Evolutionary conservation across 1,284 basidiomycete genomes (phyloP), one percentile per base, ranked within the genome.

Genomic region (Puccinia polysora): DNA sequence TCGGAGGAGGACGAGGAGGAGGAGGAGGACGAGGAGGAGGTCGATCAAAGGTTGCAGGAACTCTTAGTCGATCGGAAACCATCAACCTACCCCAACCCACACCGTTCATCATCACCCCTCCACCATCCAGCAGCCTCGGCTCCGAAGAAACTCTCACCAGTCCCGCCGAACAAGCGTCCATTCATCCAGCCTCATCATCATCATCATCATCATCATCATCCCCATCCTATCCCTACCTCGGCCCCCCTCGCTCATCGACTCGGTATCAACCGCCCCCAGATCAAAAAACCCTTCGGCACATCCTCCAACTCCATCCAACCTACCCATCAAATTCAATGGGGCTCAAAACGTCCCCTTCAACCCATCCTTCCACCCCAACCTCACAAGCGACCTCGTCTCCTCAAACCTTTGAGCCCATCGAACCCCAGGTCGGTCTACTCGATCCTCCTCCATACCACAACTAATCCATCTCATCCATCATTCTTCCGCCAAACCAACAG

Each of bases 331-430:
- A 34, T 38, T 12, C 56, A 34, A 20, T 58, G 56, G 56, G 56
- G 56, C 18, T 38, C 6, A n/a, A 58, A 58, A 38, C 56, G 56
- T 58, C 56, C 56, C 20, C 10, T n/a, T n/a, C n/a, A n/a, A n/a
- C n/a, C n/a, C n/a, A n/a, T n/a, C n/a, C n/a, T n/a, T n/a, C n/a
- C n/a, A n/a, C n/a, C n/a, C n/a, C n/a, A n/a, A n/a, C n/a, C n/a
- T n/a, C n/a, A n/a, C n/a, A n/a, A n/a, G n/a, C n/a, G n/a, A n/a
- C n/a, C n/a, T n/a, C n/a, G n/a, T n/a, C n/a, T n/a, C n/a, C n/a
- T n/a, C n/a, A n/a, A n/a, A n/a, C n/a, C n/a, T n/a, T n/a, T n/a
- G n/a, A n/a, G n/a, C n/a, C n/a, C n/a, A n/a, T n/a, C n/a, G n/a
- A n/a, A n/a, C n/a, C n/a, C n/a, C n/a, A n/a, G n/a, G n/a, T n/a